Percentiles rank a stretch among this genome's conserved stretches.
Conservation (phyloP, 345 rosid species). For the Erysimum cheiranthoides region DNA sequence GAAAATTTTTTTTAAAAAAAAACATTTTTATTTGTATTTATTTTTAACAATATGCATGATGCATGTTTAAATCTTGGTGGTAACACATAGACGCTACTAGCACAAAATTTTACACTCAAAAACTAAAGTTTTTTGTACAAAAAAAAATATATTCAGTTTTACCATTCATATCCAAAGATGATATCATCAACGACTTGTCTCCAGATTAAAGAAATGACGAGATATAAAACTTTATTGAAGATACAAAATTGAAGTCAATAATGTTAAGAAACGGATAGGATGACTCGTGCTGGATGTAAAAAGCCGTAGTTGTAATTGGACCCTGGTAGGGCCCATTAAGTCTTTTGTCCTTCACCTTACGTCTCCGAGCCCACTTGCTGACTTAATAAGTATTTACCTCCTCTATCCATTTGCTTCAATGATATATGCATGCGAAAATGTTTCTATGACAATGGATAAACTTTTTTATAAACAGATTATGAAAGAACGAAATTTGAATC, state of each 20-base stretch:
- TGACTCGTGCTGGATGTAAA: constrained; percentile 36
- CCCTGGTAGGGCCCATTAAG: constrained; percentile 27
- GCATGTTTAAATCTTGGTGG: no score
- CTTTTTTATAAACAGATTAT: neutral
- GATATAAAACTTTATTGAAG: neutral
- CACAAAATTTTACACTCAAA: no score
- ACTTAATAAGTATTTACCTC: constrained; percentile 20
- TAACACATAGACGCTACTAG: no score
- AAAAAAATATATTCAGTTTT: neutral
- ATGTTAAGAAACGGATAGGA: constrained; percentile 21
- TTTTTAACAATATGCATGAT: no score
- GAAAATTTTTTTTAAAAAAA: no score
- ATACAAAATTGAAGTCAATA: constrained; percentile 24
- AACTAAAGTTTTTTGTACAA: no score
- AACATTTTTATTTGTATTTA: no score
- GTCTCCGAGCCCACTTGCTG: constrained; percentile 40
- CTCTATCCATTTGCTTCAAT: constrained; percentile 35
- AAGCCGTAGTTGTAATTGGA: constrained; percentile 41
- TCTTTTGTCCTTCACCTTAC: constrained; percentile 22
- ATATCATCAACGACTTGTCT: constrained; percentile 22
- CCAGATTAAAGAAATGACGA: neutral
- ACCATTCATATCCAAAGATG: neutral
- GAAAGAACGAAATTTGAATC: neutral
- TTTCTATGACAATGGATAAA: neutral
- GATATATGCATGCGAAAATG: neutral